Evolutionary conservation across 768 basidiomycete genomes (phyloP).

Genomic region (Cystofilobasidium ferigula): DNA sequence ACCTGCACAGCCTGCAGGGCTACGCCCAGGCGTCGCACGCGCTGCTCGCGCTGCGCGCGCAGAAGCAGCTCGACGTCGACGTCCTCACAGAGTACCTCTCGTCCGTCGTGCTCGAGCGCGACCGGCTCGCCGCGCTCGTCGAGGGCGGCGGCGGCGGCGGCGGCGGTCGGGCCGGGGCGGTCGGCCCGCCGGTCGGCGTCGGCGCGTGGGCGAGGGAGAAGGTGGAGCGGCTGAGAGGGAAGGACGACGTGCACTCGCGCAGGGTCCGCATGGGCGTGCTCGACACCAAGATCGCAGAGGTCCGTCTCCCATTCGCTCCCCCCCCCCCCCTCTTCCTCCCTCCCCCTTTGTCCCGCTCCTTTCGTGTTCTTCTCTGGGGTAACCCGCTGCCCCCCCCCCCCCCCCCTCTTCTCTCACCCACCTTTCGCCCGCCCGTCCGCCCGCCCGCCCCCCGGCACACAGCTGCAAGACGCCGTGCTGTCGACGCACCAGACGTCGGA

Average conservation of each 20-base stretch:
- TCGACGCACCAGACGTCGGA: conserved; percentile 91
- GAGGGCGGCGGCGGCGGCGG: conserved; percentile 12
- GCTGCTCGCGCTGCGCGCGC: conserved; percentile 90
- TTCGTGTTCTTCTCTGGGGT: no score
- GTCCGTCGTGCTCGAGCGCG: conserved; percentile 83
- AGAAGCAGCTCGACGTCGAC: conserved; percentile 97
- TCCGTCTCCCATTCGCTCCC: conserved; percentile 39
- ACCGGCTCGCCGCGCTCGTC: conserved; percentile 78
- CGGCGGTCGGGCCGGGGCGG: conserved; percentile 42
- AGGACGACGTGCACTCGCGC: conserved; percentile 82
- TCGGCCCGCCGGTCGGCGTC: conserved; percentile 68
- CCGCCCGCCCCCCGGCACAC: not conserved
- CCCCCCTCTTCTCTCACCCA: no score
- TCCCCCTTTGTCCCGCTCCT: not conserved
- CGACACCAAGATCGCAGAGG: conserved; percentile 92
- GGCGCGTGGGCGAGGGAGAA: conserved; percentile 83
- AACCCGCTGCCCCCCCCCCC: no score
- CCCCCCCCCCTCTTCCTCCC: not conserved
- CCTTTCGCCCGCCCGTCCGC: no score
- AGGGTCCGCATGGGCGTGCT: conserved; percentile 89
- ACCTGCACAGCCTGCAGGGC: conserved; percentile 81
- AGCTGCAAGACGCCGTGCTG: conserved; percentile 94
- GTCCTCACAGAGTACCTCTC: conserved; percentile 90
- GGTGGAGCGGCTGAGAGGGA: conserved; percentile 81
- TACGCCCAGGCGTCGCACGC: conserved; percentile 86